phyloP scores from a whole-genome alignment of 176 grass and related monocot species.

The Neostapfia colusana region DNA sequence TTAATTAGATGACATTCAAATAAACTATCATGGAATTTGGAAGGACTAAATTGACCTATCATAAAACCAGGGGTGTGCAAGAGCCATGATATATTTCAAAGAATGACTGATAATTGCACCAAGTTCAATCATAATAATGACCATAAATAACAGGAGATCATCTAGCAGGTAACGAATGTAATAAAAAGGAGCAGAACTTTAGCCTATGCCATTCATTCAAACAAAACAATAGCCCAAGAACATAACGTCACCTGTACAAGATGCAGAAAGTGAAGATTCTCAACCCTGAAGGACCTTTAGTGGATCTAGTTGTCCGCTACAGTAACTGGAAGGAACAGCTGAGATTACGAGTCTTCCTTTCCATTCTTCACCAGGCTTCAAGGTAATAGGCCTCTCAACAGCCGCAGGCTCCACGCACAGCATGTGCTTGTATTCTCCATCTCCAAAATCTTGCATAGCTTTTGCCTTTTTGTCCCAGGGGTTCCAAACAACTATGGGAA shows the following conservation, averaged over 20 bases:
- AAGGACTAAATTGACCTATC: neutral
- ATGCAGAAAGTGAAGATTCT: slow-evolving; percentile 46
- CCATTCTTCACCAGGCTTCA: slow-evolving; percentile 91
- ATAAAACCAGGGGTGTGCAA: neutral
- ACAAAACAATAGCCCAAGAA: neutral
- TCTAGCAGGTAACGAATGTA: neutral
- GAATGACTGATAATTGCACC: neutral
- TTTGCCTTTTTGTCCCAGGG: slow-evolving; percentile 91
- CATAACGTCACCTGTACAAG: slow-evolving; percentile 51
- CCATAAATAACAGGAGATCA: slow-evolving; percentile 15
- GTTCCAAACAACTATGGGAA: slow-evolving; percentile 76
- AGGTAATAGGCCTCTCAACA: slow-evolving; percentile 62
- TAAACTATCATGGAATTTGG: neutral
- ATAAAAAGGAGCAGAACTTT: neutral
- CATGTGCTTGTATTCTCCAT: slow-evolving; percentile 78
- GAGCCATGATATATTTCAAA: neutral
- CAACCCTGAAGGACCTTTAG: slow-evolving; percentile 54
- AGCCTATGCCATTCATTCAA: neutral
- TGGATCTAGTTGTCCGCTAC: slow-evolving; percentile 73
- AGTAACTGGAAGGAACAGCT: slow-evolving; percentile 81
- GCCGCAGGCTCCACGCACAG: slow-evolving; percentile 75
- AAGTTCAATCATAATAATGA: slow-evolving; percentile 5
- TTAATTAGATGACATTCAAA: neutral
- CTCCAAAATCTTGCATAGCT: slow-evolving; percentile 76
- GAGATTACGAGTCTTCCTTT: slow-evolving; percentile 64